phyloP scores from a whole-genome alignment of 768 basidiomycete genomes.

The Rhodocollybia butyracea region DNA sequence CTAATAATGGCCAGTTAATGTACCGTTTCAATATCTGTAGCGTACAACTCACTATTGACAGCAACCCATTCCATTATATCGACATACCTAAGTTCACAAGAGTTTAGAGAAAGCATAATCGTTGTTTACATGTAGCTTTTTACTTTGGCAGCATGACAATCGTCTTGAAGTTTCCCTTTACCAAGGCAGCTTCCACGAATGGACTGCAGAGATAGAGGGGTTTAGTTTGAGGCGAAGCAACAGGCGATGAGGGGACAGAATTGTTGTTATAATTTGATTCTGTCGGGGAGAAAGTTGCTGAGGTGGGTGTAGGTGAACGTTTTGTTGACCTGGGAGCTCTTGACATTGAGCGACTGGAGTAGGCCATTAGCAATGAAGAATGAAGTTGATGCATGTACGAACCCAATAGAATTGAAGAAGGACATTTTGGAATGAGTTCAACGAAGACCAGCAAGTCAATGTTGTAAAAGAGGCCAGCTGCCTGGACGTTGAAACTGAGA shows the following conservation, averaged over 20 bases:
- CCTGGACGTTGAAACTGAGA: too few species aligned
- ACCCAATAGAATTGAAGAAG: slow-evolving; percentile 84
- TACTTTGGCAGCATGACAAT: slow-evolving; percentile 78
- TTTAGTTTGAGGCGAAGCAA: slow-evolving; percentile 35
- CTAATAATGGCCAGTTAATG: slow-evolving; percentile 42
- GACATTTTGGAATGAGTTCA: slow-evolving; percentile 50
- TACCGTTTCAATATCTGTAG: neutral
- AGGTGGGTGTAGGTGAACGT: slow-evolving; percentile 74
- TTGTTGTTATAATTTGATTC: slow-evolving; percentile 33
- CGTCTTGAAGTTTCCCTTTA: slow-evolving; percentile 97
- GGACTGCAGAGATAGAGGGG: slow-evolving; percentile 91
- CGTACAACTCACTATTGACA: slow-evolving; percentile 56
- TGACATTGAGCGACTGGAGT: slow-evolving; percentile 67
- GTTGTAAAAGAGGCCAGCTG: neutral
- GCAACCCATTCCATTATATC: slow-evolving; percentile 98
- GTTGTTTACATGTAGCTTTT: too few species aligned
- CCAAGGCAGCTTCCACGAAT: slow-evolving; percentile 94
- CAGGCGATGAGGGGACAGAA: slow-evolving; percentile 37
- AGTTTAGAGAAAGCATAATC: too few species aligned
- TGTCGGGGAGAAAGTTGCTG: slow-evolving; percentile 50
- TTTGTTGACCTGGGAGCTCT: slow-evolving; percentile 67
- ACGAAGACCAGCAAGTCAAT: neutral
- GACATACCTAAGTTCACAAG: slow-evolving; percentile 74
- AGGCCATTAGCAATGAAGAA: slow-evolving; percentile 8
- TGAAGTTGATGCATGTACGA: slow-evolving; percentile 19